Evolutionary conservation across 2,329 filamentous ascomycete species (phyloP), one percentile per base, ranked within the genome.

Genomic region (Phialophora macrospora): DNA sequence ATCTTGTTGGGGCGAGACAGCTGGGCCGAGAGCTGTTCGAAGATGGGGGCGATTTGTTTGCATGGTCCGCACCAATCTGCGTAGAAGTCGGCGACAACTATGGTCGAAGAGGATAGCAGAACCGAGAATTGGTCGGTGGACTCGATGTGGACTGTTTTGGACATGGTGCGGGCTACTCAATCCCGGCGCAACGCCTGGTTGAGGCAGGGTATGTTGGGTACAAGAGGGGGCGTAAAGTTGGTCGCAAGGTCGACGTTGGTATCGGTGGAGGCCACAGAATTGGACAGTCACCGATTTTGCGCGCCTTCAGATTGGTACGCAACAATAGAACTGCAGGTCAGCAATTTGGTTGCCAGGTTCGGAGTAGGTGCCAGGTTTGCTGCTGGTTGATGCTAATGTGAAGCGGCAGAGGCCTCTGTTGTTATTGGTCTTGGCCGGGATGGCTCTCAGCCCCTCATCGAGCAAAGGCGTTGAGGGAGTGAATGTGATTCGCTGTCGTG

Each of bases 71-170:
- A 96, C 89, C 90, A 95, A 74, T 92, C 89, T 74, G 93, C 92
- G 74, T 91, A 94, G 83, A 97, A 97, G 80, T 97, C 91, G 74
- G 90, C 88, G 62, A 98, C 89, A 49, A 98, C 91, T 66, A 97
- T 87, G 71, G 86, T 87, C 38, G 91, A 93, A 62, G 85, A 87
- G 68, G 85, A 85, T 68, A 97, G 83, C 67, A 95, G 79, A 34
- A 81, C 79, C 72, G 83, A 84, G 73, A 96, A 89, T 75, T 94
- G 88, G 73, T 82, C 81, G 14, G 84, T 78, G 1, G 90, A 93
- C 66, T 81, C 81, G 72, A 94, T 88, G 12, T 80, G 73, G 60
- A 82, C 73, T 61, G 77, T 76, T 68, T 75, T 73, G 44, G 79
- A 75, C 79, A 82, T 81, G 62, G 73, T 52, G 26, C 30, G 80